phyloP scores from a whole-genome alignment of 495 filamentous ascomycete species.

The Neurospora africana region DNA sequence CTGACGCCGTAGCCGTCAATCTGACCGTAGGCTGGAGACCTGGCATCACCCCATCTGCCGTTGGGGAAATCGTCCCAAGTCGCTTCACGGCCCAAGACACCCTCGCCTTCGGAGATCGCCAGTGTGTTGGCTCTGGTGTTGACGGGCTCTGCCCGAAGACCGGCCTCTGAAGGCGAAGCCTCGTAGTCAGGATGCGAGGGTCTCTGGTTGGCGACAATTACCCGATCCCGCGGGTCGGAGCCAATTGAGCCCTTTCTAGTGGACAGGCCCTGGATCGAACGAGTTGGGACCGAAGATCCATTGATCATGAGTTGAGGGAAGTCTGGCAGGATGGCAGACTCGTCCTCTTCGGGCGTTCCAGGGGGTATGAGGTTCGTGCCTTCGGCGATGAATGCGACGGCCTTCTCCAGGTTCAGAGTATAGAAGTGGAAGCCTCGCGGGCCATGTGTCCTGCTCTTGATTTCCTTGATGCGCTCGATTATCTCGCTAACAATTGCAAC shows the following conservation, averaged over 20 bases:
- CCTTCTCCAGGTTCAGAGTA: conserved; percentile 92
- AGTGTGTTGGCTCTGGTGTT: conserved; percentile 69
- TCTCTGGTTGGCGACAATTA: conserved; percentile 58
- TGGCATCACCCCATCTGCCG: conserved; percentile 89
- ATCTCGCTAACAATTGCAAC: conserved; percentile 64
- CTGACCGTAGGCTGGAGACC: conserved; percentile 84
- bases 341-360: conserved; percentile 28
- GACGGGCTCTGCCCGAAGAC: conserved; percentile 46
- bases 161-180: conserved; percentile 54
- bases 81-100: conserved; percentile 83
- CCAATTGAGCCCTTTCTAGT: conserved; percentile 40
- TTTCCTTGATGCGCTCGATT: conserved; percentile 55
- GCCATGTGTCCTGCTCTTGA: conserved; percentile 36
- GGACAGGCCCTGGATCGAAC: conserved; percentile 10
- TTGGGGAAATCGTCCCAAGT: conserved; percentile 99
- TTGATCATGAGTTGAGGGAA: conserved; percentile 27
- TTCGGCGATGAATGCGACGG: conserved; percentile 86
- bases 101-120: conserved; percentile 85
- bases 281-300: conserved; percentile 15
- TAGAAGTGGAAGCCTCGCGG: conserved; percentile 92
- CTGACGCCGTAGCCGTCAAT: conserved; percentile 92
- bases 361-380: conserved; percentile 69
- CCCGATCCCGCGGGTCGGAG: conserved; percentile 66
- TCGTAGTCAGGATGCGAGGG: conserved; percentile 49
- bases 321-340: conserved; percentile 26